Percentiles rank a stretch among this genome's conserved stretches.
Conservation (phyloP, 495 filamentous ascomycete species). For the Chaetomium cochliodes region DNA sequence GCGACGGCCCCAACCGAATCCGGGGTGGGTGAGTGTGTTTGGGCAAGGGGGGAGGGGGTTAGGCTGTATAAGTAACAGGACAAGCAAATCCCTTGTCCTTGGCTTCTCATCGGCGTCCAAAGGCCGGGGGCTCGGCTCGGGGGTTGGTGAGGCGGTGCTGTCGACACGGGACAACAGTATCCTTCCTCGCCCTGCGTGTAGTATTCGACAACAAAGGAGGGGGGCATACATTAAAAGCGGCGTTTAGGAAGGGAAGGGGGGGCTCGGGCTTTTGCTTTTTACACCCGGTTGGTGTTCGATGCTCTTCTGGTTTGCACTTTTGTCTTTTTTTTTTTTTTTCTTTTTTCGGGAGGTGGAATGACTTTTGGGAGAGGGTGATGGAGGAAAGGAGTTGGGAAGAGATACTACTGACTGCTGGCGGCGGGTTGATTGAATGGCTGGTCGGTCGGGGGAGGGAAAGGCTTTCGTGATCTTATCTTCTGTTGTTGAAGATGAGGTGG, state of each 20-base stretch:
- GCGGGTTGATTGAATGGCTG: background rate
- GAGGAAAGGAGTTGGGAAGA: background rate
- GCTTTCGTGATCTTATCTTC: background rate
- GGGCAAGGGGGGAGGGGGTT: background rate
- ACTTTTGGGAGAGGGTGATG: background rate
- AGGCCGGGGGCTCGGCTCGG: background rate
- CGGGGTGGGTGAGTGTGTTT: background rate
- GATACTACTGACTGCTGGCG: background rate
- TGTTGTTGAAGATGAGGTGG: no score
- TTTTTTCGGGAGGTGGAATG: background rate
- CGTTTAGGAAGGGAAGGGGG: no score
- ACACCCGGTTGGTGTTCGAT: background rate
- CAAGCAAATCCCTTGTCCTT: background rate
- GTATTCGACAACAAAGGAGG: constrained; percentile 27
- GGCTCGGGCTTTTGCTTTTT: constrained; percentile 6
- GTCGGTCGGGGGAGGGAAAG: background rate
- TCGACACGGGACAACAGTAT: background rate
- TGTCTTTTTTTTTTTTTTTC: no score
- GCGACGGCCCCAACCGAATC: background rate
- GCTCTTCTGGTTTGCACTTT: background rate
- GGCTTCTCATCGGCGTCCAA: background rate
- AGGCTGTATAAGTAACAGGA: constrained; percentile 6
- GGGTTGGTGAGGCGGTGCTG: background rate
- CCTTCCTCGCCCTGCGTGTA: constrained; percentile 21
- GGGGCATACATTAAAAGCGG: constrained; percentile 35